A percentile compares a stretch with the other conserved stretches of the same genome.
Evolutionary conservation across 805 yeast species (phyloP).

Genomic region (Dipodascopsis uninucleata): DNA sequence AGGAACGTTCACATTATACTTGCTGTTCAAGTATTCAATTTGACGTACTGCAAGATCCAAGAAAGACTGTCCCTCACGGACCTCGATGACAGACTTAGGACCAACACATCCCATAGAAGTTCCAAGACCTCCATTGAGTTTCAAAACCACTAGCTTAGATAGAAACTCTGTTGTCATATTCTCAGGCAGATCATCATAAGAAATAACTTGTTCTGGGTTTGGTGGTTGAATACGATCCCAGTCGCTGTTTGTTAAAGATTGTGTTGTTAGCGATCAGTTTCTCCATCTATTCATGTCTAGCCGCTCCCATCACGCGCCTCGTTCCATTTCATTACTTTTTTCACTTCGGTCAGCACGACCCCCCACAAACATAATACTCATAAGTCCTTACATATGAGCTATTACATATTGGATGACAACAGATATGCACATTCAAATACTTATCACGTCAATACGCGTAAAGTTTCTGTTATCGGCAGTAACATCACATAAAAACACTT

Average conservation of each 20-base stretch:
- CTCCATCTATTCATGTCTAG: not conserved
- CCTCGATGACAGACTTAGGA: slow-evolving; percentile 96
- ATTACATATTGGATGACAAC: too few species aligned
- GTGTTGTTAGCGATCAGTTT: not conserved
- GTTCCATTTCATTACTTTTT: too few species aligned
- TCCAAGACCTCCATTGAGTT: slow-evolving; percentile 97
- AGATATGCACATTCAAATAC: too few species aligned
- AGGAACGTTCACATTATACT: slow-evolving; percentile 89
- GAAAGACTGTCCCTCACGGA: slow-evolving; percentile 96
- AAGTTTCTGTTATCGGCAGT: too few species aligned
- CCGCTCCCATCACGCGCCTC: too few species aligned
- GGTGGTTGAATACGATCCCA: slow-evolving; percentile 98
- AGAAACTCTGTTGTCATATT: slow-evolving; percentile 45
- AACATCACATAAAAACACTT: slow-evolving; percentile 2
- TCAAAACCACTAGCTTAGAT: slow-evolving; percentile 86
- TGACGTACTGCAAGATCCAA: slow-evolving; percentile 94
- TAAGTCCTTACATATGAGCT: too few species aligned
- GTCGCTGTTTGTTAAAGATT: slow-evolving; percentile 38
- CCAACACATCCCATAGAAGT: slow-evolving; percentile 99
- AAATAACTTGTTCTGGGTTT: slow-evolving; percentile 79
- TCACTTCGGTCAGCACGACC: too few species aligned
- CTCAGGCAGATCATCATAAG: slow-evolving; percentile 52
- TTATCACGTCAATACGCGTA: too few species aligned
- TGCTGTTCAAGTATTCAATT: slow-evolving; percentile 80
- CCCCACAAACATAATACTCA: too few species aligned